Evolutionary conservation across 352 stramenopile species (phyloP), one percentile per base, ranked within the genome.

Genomic region (Plasmopara muralis): DNA sequence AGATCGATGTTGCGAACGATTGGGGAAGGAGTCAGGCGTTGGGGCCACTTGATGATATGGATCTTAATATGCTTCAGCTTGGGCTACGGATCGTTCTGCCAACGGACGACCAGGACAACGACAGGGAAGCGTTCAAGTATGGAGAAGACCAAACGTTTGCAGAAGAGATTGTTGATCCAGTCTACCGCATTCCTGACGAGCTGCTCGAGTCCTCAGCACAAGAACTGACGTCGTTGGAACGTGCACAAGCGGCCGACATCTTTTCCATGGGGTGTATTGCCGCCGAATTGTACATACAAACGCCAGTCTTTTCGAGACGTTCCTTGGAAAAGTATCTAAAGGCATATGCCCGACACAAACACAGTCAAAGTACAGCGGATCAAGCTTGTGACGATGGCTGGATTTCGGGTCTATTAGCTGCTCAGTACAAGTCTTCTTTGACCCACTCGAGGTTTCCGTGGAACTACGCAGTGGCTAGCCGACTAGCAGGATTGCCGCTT

Each of bases 201-300:
- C 28, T 62, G 0, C 1, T 62, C 18, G 13, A 10, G 7, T 20
- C 15, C 8, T 52, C 39, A 7, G 31, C 15, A 6, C 28, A 62
- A 15, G 13, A 57, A n/a, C 14, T 82, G 31, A 65, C 53, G 5
- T 50, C 38, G 10, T 61, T 79, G 41, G 62, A 82, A 15, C 60
- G 47, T 6, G 60, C 60, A 18, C 60, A 62, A 51, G 69, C 72
- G 13, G 67, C 66, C 1, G 73, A 89, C 43, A 57, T 74, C 12
- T 90, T 91, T 47, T 63, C 74, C 1, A 53, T 93, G 18, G 83
- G 79, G 0, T 89, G 80, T 40, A 58, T 89, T 20, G 74, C 83
- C 30, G 77, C 77, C 0, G 83, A 93, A 54, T 60, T 91, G 13
- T 93, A 87, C 47, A 77, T 67, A 1, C 49, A 56, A 5, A 45